Conservation (phyloP, 305 asterid species). For the Fraxinus ornus region DNA sequence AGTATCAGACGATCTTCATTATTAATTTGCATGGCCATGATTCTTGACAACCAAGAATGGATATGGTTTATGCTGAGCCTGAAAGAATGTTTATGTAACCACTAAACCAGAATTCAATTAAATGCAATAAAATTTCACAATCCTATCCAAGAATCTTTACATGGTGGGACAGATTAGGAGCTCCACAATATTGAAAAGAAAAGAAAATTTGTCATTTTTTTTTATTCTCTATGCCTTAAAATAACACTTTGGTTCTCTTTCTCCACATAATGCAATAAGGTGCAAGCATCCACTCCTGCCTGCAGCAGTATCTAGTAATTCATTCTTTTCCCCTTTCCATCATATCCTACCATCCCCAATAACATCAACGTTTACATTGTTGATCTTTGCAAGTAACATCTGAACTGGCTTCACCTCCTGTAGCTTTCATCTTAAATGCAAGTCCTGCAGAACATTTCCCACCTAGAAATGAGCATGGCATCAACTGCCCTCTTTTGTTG, state of each 20-base stretch:
- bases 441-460: not conserved
- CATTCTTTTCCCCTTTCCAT: not conserved
- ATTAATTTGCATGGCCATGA: not conserved
- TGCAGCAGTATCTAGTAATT: not conserved
- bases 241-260: not conserved
- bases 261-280: not conserved
- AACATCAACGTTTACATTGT: not conserved
- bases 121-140: not conserved
- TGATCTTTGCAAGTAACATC: not conserved
- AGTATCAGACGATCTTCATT: not conserved
- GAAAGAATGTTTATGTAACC: not conserved
- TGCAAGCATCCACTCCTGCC: not conserved
- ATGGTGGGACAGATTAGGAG: not conserved
- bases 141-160: not conserved
- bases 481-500: not conserved
- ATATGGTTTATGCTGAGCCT: not conserved
- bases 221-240: not conserved
- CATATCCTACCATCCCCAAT: not conserved
- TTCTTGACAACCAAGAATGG: slow-evolving; percentile 1
- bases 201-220: not conserved
- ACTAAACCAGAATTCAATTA: not conserved
- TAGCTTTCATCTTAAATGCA: not conserved
- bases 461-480: not conserved
- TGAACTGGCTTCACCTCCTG: not conserved
- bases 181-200: not conserved